Evolutionary conservation across 2,329 filamentous ascomycete genomes (phyloP).

Genomic region (Calonectria multiphialidica): DNA sequence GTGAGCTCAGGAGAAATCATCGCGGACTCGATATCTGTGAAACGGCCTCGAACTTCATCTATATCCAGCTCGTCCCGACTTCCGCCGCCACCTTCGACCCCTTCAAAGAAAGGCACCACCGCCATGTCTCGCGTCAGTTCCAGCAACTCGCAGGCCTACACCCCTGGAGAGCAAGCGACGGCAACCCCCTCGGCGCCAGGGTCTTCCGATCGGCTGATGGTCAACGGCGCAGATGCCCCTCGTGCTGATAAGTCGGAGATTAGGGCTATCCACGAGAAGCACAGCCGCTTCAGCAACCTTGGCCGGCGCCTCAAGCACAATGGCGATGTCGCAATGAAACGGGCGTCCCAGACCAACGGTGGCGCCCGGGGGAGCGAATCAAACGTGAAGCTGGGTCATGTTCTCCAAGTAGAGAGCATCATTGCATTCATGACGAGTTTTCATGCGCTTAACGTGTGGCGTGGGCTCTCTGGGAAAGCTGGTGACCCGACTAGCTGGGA

Average conservation of each 20-base stretch:
- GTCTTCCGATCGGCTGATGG: conserved; percentile 40
- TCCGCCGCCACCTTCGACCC: conserved; percentile 62
- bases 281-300: conserved; percentile 52
- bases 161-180: conserved; percentile 60
- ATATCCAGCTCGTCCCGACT: conserved; percentile 48
- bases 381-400: conserved; percentile 55
- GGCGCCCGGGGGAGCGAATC: conserved; percentile 44
- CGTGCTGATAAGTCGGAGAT: conserved; percentile 41
- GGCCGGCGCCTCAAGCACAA: conserved; percentile 67
- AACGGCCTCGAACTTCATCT: conserved; percentile 59
- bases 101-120: conserved; percentile 61
- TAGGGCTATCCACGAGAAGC: conserved; percentile 49
- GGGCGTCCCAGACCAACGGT: conserved; percentile 38
- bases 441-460: conserved; percentile 60
- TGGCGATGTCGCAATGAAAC: conserved; percentile 59
- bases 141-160: conserved; percentile 64
- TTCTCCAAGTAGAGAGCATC: conserved; percentile 62
- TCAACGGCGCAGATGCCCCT: conserved; percentile 49
- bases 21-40: conserved; percentile 52
- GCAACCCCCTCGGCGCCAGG: conserved; percentile 45
- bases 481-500: conserved; percentile 57
- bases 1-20: conserved; percentile 50
- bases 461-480: conserved; percentile 57
- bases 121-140: conserved; percentile 68
- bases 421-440: conserved; percentile 67